Evolutionary conservation across 2,329 filamentous ascomycete genomes (phyloP), one percentile per base, ranked within the genome.

Genomic region (Ceratocystiopsis minuta): DNA sequence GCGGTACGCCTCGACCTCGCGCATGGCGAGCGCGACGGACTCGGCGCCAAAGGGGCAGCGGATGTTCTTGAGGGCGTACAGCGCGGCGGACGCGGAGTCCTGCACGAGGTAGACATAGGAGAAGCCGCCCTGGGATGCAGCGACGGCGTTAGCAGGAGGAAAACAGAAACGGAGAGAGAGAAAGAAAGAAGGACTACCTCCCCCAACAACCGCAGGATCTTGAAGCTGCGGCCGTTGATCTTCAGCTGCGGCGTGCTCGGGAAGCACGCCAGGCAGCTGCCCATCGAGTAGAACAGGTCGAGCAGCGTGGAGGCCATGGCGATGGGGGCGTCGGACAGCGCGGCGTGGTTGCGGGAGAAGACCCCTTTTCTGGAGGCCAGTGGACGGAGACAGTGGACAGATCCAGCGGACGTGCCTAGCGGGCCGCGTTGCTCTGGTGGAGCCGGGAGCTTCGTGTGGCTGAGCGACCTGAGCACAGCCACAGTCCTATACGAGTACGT

Each of bases 51-150:
- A 96, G 5, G 90, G 88, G 67, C 90, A 98, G 57, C 88, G 80
- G 60, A 98, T 98, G 71, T 98, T 98, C 63, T 98, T 98, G 47
- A 96, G 77, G 16, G 90, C 90, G 60, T 93, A 88, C 38, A 94
- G 73, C 53, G 88, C 77, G 45, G 83, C 81, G 41, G 76, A 80
- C 42, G 75, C 68, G 38, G 81, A 88, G 60, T 95, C 87, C 67
- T 96, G 83, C 46, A 98, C 90, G 45, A 98, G 82, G 64, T 98
- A 98, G 52, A 98, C 90, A 62, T 96, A 98, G 50, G 86, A 94
- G 68, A 98, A 98, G 55, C 90, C 90, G 57, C 90, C 90, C 80
- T 88, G 44, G 16, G 28, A n/a, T n/a, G n/a, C n/a, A n/a, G n/a
- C n/a, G 16, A 39, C 20, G 7, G n/a, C 20, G 20, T 20, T 20